Conservation (phyloP, 2,329 filamentous ascomycete species). For the Fusarium annulatum region DNA sequence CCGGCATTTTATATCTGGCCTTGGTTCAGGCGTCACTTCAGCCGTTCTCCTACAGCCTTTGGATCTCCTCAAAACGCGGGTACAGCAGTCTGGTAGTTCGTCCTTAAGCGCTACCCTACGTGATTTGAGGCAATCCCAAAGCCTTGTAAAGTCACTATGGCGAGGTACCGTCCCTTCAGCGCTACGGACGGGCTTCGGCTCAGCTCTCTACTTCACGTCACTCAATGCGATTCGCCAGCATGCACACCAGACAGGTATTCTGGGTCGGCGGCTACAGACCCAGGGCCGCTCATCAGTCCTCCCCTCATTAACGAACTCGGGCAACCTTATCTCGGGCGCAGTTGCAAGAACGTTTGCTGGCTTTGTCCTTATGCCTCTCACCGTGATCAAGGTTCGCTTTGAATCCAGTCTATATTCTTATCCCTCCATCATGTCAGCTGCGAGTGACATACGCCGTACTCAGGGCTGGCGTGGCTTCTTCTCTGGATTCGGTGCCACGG, state of each 20-base stretch:
- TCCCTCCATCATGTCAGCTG: slow-evolving; percentile 77
- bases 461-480: slow-evolving; percentile 90
- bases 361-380: slow-evolving; percentile 93
- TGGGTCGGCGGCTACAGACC: slow-evolving; percentile 37
- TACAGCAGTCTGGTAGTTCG: slow-evolving; percentile 84
- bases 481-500: slow-evolving; percentile 91
- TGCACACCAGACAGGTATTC: slow-evolving; percentile 51
- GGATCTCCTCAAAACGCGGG: slow-evolving; percentile 94
- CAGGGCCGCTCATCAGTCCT: slow-evolving; percentile 72
- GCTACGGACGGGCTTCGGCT: slow-evolving; percentile 92
- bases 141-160: slow-evolving; percentile 80
- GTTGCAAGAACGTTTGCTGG: slow-evolving; percentile 86
- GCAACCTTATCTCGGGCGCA: slow-evolving; percentile 87
- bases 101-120: slow-evolving; percentile 62
- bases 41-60: slow-evolving; percentile 93
- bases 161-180: slow-evolving; percentile 91
- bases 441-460: slow-evolving; percentile 75
- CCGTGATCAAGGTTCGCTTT: slow-evolving; percentile 95
- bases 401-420: slow-evolving; percentile 91
- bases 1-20: slow-evolving; percentile 89
- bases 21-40: slow-evolving; percentile 87
- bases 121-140: slow-evolving; percentile 66
- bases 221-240: slow-evolving; percentile 85
- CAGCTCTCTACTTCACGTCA: slow-evolving; percentile 91
- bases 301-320: slow-evolving; percentile 83